phyloP scores from a whole-genome alignment of 2,329 filamentous ascomycete species.

The Talaromyces atroroseus region DNA sequence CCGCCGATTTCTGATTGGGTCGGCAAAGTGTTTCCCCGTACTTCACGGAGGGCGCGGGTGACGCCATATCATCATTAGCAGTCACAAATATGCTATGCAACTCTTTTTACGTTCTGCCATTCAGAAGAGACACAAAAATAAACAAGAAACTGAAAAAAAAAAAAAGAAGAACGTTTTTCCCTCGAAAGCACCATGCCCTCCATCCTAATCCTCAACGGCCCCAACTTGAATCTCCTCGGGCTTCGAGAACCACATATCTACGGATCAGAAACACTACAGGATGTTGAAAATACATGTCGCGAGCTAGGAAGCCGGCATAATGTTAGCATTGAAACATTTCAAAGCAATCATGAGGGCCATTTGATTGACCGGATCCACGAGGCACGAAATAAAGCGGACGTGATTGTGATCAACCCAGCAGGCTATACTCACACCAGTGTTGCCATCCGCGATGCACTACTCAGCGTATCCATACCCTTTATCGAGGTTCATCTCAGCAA shows the following conservation, averaged over 20 bases:
- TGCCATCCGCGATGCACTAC: slow-evolving; percentile 66
- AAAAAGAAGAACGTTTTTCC: neutral
- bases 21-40: slow-evolving; percentile 9
- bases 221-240: slow-evolving; percentile 75
- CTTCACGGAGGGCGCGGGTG: neutral
- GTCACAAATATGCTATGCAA: neutral
- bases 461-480: slow-evolving; percentile 65
- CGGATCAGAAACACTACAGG: slow-evolving; percentile 61
- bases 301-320: slow-evolving; percentile 47
- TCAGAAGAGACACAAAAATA: neutral
- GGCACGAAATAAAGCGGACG: slow-evolving; percentile 56
- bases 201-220: slow-evolving; percentile 73
- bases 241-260: slow-evolving; percentile 69
- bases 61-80: neutral
- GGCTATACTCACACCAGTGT: slow-evolving; percentile 73
- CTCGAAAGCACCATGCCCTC: slow-evolving; percentile 15
- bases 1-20: neutral
- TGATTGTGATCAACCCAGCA: slow-evolving; percentile 66
- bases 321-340: slow-evolving; percentile 55
- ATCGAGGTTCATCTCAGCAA: slow-evolving; percentile 74
- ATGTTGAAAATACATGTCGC: slow-evolving; percentile 51
- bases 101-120: neutral
- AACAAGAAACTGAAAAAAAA: neutral
- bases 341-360: slow-evolving; percentile 73
- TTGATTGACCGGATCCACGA: slow-evolving; percentile 69